A percentile compares a stretch with the other conserved stretches of the same genome.
These are phyloP conservation scores for Hordeum pubiflorum DNA, from an alignment of 202 grass and related monocot genomes.

Conservation along the genomic window DNA sequence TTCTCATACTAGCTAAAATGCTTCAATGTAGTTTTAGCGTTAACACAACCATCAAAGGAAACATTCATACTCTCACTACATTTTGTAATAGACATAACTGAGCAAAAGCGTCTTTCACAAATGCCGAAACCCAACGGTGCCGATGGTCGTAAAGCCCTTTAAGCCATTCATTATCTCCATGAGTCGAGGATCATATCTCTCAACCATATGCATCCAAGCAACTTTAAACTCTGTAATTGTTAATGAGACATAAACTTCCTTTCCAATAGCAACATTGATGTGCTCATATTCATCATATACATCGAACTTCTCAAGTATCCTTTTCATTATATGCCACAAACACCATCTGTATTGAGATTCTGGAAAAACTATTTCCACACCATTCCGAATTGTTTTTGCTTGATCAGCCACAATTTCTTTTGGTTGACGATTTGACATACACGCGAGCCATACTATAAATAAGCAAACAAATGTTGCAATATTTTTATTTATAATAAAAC, in stretches of 20 bases:
- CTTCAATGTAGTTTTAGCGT: too few relatives aligned
- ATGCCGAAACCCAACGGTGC: neutral
- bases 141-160: neutral
- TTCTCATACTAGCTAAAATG: too few relatives aligned
- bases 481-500: neutral
- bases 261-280: neutral
- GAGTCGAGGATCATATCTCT: neutral
- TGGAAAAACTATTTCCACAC: neutral
- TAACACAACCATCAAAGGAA: too few relatives aligned
- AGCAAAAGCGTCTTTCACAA: too few relatives aligned
- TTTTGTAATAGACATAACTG: too few relatives aligned
- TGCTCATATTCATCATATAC: neutral
- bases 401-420: neutral
- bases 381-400: neutral
- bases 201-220: neutral
- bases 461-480: neutral
- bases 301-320: neutral
- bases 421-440: neutral
- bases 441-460: neutral
- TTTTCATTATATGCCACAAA: neutral
- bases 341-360: neutral
- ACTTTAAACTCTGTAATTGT: neutral
- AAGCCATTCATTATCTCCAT: neutral
- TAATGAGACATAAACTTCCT: neutral
- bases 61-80: too few relatives aligned